Evolutionary conservation across 1,284 basidiomycete species (phyloP), one percentile per base, ranked within the genome.

Genomic region (Tylopilus orsonianus): DNA sequence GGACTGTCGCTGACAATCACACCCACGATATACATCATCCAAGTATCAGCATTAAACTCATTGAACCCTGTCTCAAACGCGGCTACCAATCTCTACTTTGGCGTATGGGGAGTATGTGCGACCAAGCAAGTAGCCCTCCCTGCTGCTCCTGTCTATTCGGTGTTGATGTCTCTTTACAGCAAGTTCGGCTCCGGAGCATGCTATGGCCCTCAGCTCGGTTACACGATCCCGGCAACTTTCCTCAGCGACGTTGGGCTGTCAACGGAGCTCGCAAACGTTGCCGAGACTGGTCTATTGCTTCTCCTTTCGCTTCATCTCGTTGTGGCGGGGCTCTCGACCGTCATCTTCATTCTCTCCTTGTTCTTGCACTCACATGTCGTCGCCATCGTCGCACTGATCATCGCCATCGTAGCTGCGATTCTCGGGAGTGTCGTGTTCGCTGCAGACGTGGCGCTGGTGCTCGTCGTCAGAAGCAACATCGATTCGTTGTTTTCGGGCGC

Each of bases 91-190:
- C 64, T 89, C 19, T 73, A 78, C 27, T 87, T 89, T 54, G 87
- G 87, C 2, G 81, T 88, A 5, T 90, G 86, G 86, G 87, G 87
- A 2, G 71, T 83, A 35, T 90, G 87, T 66, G 79, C 80, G 1
- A 72, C 69, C 9, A 78, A 75, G 83, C 78, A 38, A 50, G 60
- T 39, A 16, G 23, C 27, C 14, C 8, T n/a, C 18, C 7, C 2
- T 16, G 5, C 6, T 19, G 4, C 20, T 35, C 18, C 13, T 6
- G 1, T 10, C 23, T 2, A 8, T 9, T 9, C 16, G 2, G 12
- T n/a, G 10, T 32, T 54, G 3, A 60, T 22, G 4, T 1, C 5
- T 19, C 16, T 39, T 16, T 19, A 8, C 37, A 66, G 65, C 41
- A 0, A 42, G n/a, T 24, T 55, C 1, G 34, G 56, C 22, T 19